Evolutionary conservation across 495 filamentous ascomycete genomes (phyloP).

Genomic region (Hypoxylon subgilvum): DNA sequence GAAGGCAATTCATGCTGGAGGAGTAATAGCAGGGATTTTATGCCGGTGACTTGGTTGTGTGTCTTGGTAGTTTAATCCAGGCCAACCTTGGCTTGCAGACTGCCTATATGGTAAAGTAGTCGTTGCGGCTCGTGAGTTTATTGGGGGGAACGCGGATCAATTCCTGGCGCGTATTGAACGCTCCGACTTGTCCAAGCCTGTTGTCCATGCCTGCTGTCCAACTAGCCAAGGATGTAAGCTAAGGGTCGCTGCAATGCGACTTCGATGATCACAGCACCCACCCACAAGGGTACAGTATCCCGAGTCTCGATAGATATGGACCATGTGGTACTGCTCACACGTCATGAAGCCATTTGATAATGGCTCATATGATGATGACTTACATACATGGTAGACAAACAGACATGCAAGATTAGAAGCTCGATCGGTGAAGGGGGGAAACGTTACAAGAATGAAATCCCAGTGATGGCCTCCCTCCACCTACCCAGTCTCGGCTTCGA

Average conservation of each 20-base stretch:
- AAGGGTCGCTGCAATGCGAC: slow-evolving; percentile 36
- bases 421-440: slow-evolving; percentile 6
- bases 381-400: background rate
- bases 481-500: background rate
- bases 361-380: slow-evolving; percentile 26
- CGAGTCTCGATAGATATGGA: slow-evolving; percentile 15
- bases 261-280: slow-evolving; percentile 30
- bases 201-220: no score
- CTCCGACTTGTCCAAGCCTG: background rate
- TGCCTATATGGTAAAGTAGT: slow-evolving; percentile 19
- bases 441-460: slow-evolving; percentile 26
- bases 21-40: slow-evolving; percentile 18
- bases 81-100: slow-evolving; percentile 19
- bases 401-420: slow-evolving; percentile 9
- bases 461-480: background rate
- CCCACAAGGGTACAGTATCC: slow-evolving; percentile 31
- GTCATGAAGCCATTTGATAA: slow-evolving; percentile 12
- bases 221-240: slow-evolving; percentile 21
- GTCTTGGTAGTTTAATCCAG: slow-evolving; percentile 21
- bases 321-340: slow-evolving; percentile 19
- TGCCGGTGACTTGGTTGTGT: slow-evolving; percentile 21
- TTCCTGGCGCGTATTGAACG: slow-evolving; percentile 12
- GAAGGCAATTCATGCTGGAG: slow-evolving; percentile 19
- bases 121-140: slow-evolving; percentile 34
- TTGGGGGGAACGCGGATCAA: slow-evolving; percentile 18